Percentiles rank a stretch among this genome's conserved stretches.
Conservation (phyloP, 1,284 basidiomycete species). For the Entoloma clypeatum region DNA sequence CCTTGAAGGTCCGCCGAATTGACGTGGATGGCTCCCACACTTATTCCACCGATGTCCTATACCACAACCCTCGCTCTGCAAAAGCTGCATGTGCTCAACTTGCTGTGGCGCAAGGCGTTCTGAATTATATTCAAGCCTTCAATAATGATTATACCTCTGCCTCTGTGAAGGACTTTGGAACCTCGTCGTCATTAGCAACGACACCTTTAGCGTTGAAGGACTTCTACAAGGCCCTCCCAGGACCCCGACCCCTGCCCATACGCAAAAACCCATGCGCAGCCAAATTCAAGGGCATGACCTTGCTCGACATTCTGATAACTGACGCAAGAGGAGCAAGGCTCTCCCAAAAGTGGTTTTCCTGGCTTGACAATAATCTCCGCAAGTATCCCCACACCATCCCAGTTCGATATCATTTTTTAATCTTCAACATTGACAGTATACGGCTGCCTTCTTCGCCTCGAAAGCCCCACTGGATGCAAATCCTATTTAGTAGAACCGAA, state of each 20-base stretch:
- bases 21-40: slow-evolving; percentile 42
- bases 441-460: slow-evolving; percentile 56
- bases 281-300: too few species aligned
- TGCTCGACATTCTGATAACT: too few species aligned
- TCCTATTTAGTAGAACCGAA: slow-evolving; percentile 55
- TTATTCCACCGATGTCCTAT: slow-evolving; percentile 46
- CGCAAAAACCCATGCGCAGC: too few species aligned
- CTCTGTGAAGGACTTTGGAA: slow-evolving; percentile 16
- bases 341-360: too few species aligned
- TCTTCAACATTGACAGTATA: slow-evolving; percentile 39
- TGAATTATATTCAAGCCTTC: slow-evolving; percentile 54
- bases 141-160: slow-evolving; percentile 39
- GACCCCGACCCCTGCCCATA: too few species aligned
- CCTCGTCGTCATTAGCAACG: slow-evolving; percentile 5
- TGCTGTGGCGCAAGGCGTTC: slow-evolving; percentile 47
- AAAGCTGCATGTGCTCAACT: slow-evolving; percentile 46
- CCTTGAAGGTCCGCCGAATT: slow-evolving; percentile 50
- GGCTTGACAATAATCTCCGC: too few species aligned
- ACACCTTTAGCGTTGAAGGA: too few species aligned
- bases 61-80: slow-evolving; percentile 40
- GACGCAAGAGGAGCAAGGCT: too few species aligned
- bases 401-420: slow-evolving; percentile 5
- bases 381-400: neutral
- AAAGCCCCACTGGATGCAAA: slow-evolving; percentile 43
- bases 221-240: too few species aligned